Conservation (phyloP, 2,329 filamentous ascomycete species). For the Pestalotiopsis sp. region DNA sequence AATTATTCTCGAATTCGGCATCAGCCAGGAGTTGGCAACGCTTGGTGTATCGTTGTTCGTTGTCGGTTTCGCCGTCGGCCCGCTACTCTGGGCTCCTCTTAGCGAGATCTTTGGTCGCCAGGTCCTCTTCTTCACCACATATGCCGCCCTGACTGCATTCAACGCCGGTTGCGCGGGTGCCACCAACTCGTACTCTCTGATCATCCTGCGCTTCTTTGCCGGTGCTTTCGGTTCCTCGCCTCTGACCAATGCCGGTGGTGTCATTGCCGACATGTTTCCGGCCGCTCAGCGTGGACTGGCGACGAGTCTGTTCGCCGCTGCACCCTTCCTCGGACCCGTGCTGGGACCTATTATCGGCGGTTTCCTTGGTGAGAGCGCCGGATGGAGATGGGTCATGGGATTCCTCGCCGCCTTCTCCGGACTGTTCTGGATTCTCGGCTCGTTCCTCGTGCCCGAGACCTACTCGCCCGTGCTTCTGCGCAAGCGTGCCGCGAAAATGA, state of each 20-base stretch:
- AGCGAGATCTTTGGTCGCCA: slow-evolving; percentile 63
- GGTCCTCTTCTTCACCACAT: slow-evolving; percentile 57
- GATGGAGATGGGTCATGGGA: slow-evolving; percentile 73
- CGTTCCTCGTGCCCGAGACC: slow-evolving; percentile 59
- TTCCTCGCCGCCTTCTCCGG: slow-evolving; percentile 67
- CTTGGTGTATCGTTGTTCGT: slow-evolving; percentile 68
- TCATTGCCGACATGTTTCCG: slow-evolving; percentile 62
- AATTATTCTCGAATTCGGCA: slow-evolving; percentile 52
- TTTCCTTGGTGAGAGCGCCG: slow-evolving; percentile 64
- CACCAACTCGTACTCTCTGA: slow-evolving; percentile 54
- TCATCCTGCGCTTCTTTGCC: slow-evolving; percentile 64
- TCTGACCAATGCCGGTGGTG: slow-evolving; percentile 58
- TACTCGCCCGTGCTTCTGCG: slow-evolving; percentile 62
- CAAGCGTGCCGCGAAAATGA: slow-evolving; percentile 53
- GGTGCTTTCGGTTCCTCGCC: slow-evolving; percentile 60
- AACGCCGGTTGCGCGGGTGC: slow-evolving; percentile 58
- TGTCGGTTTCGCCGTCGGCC: slow-evolving; percentile 63
- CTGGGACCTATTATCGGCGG: slow-evolving; percentile 67
- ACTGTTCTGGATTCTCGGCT: slow-evolving; percentile 57
- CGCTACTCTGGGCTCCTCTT: slow-evolving; percentile 67
- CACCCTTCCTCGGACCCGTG: slow-evolving; percentile 62
- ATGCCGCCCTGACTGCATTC: slow-evolving; percentile 57
- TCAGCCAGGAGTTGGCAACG: slow-evolving; percentile 51
- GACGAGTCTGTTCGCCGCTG: slow-evolving; percentile 64
- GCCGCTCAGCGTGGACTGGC: slow-evolving; percentile 55